A percentile compares a stretch with the other conserved stretches of the same genome.
Conservation (phyloP, 768 basidiomycete species). For the Megacollybia marginata region DNA sequence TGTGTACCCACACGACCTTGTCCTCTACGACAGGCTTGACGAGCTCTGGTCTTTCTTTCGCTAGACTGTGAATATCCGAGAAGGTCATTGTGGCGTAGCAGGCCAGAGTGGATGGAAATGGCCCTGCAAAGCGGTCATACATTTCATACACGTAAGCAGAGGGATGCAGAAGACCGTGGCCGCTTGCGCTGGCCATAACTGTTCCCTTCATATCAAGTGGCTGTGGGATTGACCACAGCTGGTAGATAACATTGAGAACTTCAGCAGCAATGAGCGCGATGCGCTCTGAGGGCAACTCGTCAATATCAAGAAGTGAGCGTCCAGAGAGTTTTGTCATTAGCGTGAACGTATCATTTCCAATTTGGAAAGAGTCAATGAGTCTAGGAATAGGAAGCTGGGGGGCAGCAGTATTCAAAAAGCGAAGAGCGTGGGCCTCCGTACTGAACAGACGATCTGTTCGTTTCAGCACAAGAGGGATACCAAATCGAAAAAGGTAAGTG, state of each 20-base stretch:
- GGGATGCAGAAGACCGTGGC: conserved; percentile 14
- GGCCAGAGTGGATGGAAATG: conserved; percentile 9
- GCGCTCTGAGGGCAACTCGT: background rate
- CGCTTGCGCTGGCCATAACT: conserved; percentile 17
- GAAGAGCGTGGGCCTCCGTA: conserved; percentile 13
- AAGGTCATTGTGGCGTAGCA: conserved; percentile 8
- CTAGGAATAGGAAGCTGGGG: conserved; percentile 14
- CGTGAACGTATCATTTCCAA: conserved; percentile 10
- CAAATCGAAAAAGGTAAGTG: conserved; percentile 9
- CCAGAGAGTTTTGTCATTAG: conserved; percentile 16
- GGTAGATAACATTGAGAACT: conserved; percentile 6
- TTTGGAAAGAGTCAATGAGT: conserved; percentile 11
- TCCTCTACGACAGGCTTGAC: background rate
- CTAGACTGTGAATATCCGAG: conserved; percentile 1
- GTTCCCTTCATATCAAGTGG: conserved; percentile 7
- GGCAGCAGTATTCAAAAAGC: conserved; percentile 7
- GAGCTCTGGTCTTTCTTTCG: background rate
- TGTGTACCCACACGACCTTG: conserved; percentile 9
- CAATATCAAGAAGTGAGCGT: conserved; percentile 4
- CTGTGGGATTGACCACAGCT: conserved; percentile 13
- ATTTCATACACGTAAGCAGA: background rate
- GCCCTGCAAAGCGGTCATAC: conserved; percentile 8
- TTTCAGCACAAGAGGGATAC: conserved; percentile 13
- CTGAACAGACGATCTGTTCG: conserved; percentile 5
- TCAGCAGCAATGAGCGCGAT: background rate